Percentiles rank a stretch among this genome's conserved stretches.
Conservation (phyloP, 140 eudicot species). For the Bidens hawaiensis region DNA sequence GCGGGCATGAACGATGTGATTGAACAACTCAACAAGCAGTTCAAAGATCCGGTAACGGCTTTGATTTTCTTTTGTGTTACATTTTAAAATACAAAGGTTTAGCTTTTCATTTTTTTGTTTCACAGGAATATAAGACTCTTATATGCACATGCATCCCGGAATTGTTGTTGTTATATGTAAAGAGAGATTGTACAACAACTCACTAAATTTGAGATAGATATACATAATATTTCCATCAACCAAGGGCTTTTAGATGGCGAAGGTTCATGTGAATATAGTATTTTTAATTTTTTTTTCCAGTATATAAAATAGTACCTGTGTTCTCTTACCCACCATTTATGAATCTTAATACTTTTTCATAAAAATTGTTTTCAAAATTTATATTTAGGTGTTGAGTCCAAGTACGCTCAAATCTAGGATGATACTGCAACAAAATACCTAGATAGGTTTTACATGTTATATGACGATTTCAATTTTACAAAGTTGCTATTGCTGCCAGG, state of each 20-base stretch:
- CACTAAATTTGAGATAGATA: slow-evolving; percentile 88
- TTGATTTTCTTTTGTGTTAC: neutral
- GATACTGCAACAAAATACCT: slow-evolving; percentile 94
- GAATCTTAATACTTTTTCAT: too few species aligned
- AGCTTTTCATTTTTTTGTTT: slow-evolving; percentile 13
- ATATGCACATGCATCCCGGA: slow-evolving; percentile 99
- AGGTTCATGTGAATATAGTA: slow-evolving; percentile 41
- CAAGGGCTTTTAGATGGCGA: slow-evolving; percentile 95
- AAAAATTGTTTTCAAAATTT: too few species aligned
- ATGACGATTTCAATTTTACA: slow-evolving; percentile 84
- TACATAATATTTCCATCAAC: slow-evolving; percentile 89
- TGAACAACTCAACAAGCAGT: slow-evolving; percentile 87
- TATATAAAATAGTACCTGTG: too few species aligned
- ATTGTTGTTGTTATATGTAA: slow-evolving; percentile 94
- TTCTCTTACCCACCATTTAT: too few species aligned
- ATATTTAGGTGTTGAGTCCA: slow-evolving; percentile 65
- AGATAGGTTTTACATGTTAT: slow-evolving; percentile 89
- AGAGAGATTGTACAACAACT: slow-evolving; percentile 96
- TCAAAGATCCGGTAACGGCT: slow-evolving; percentile 83
- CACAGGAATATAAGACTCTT: slow-evolving; percentile 83
- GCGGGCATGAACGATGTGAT: slow-evolving; percentile 94
- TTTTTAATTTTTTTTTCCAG: neutral
- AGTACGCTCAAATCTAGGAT: slow-evolving; percentile 93
- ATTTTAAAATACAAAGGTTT: slow-evolving; percentile 3
- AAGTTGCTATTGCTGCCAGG: slow-evolving; percentile 81